Conservation (phyloP, 805 yeast genomes). For the Pichia exigua region DNA sequence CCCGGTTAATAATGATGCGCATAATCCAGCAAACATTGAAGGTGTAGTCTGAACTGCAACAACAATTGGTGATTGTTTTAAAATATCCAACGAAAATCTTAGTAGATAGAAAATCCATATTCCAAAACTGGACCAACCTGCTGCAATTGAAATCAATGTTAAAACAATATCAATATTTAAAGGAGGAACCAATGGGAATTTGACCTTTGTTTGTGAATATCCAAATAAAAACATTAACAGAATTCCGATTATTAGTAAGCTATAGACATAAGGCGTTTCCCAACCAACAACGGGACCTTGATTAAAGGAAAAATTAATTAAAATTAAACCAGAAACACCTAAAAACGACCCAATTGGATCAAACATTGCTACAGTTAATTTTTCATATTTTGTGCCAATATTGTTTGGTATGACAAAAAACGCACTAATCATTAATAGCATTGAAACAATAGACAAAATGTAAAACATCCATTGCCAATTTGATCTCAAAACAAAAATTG, state of each 20-base stretch:
- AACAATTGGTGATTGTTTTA: conserved; percentile 40
- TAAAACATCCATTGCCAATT: conserved; percentile 62
- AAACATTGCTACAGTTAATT: conserved; percentile 21
- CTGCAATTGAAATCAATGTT: conserved; percentile 41
- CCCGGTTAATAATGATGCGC: conserved; percentile 49
- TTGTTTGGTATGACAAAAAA: conserved; percentile 33
- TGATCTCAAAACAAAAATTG: conserved; percentile 36
- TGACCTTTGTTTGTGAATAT: conserved; percentile 35
- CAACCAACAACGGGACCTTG: conserved; percentile 73
- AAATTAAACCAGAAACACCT: conserved; percentile 53
- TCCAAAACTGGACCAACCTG: conserved; percentile 79
- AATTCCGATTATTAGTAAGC: conserved; percentile 44
- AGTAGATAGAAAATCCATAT: conserved; percentile 62
- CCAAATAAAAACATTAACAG: conserved; percentile 38
- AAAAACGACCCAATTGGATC: conserved; percentile 47
- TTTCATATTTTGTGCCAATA: conserved; percentile 13
- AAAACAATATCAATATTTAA: conserved; percentile 39
- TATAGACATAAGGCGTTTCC: conserved; percentile 50
- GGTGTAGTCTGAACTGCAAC: conserved; percentile 41
- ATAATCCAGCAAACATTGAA: conserved; percentile 42
- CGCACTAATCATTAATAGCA: conserved; percentile 27
- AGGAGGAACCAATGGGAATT: conserved; percentile 29
- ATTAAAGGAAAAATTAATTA: conserved; percentile 64
- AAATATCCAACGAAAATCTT: conserved; percentile 41
- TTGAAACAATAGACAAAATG: conserved; percentile 35